A percentile compares a stretch with the other conserved stretches of the same genome.
Evolutionary conservation across 805 yeast species (phyloP).

Genomic region (Helenozyma rhizophorensis): DNA sequence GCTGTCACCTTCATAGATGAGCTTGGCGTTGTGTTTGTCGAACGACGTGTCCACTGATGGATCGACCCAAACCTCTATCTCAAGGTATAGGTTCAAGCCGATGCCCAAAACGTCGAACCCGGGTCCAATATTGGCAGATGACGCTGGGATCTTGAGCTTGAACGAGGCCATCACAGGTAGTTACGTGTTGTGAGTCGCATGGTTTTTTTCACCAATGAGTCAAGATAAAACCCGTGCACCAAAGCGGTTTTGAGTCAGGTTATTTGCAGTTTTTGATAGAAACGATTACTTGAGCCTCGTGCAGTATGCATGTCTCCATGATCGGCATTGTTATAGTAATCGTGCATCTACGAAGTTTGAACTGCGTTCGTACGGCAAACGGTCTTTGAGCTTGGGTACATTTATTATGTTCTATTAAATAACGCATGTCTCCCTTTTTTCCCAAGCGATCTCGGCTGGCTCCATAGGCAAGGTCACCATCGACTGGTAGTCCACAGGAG

Average conservation of each 20-base stretch:
- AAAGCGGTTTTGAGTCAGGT: too few relatives aligned
- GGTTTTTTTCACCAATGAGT: too few relatives aligned
- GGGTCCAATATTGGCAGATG: constrained; percentile 97
- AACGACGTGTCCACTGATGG: constrained; percentile 38
- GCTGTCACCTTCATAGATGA: constrained; percentile 78
- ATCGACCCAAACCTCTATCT: constrained; percentile 66
- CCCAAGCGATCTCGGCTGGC: constrained; percentile 71
- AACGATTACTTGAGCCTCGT: too few relatives aligned
- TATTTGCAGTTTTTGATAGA: too few relatives aligned
- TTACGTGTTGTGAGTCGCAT: too few relatives aligned
- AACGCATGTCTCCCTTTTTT: constrained; percentile 50
- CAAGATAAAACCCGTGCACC: too few relatives aligned
- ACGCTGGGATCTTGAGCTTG: constrained; percentile 81
- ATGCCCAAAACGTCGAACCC: constrained; percentile 97
- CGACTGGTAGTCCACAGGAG: constrained; percentile 72
- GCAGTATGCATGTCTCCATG: too few relatives aligned
- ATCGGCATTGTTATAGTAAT: too few relatives aligned
- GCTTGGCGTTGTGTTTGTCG: constrained; percentile 65
- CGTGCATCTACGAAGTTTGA: too few relatives aligned
- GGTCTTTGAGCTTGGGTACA: too few relatives aligned
- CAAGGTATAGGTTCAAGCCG: constrained; percentile 72
- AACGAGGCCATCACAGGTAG: too few relatives aligned
- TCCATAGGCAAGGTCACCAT: constrained; percentile 90
- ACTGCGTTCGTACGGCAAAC: too few relatives aligned
- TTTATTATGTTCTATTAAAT: constrained; percentile 12